Conservation (phyloP, 1,284 basidiomycete species). For the Austroboletus niveus region DNA sequence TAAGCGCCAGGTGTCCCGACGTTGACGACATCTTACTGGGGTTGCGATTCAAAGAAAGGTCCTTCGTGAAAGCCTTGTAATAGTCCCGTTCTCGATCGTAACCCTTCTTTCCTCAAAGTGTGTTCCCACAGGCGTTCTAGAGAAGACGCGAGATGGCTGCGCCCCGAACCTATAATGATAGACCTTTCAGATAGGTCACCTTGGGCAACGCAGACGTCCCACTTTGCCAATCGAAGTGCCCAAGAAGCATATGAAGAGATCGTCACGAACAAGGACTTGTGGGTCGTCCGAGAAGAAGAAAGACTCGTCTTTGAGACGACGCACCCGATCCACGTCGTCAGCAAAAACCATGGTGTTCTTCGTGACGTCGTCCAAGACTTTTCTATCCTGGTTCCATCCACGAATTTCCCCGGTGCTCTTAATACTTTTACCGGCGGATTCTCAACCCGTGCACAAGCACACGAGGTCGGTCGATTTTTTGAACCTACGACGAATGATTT, state of each 20-base stretch:
- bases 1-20: slow-evolving; percentile 17
- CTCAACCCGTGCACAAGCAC: neutral
- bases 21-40: slow-evolving; percentile 12
- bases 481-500: neutral
- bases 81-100: neutral
- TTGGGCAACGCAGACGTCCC: neutral
- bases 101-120: too few relatives aligned
- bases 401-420: slow-evolving; percentile 10
- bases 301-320: slow-evolving; percentile 16
- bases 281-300: neutral
- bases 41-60: slow-evolving; percentile 24
- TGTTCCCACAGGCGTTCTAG: slow-evolving; percentile 3
- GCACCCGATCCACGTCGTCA: neutral
- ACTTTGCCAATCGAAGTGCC: neutral
- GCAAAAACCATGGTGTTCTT: neutral
- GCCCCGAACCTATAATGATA: too few relatives aligned
- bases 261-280: too few relatives aligned
- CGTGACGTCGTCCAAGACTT: slow-evolving; percentile 9
- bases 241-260: slow-evolving; percentile 9
- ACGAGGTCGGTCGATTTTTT: neutral
- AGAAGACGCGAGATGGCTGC: neutral
- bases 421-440: neutral
- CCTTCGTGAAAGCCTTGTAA: slow-evolving; percentile 17
- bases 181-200: neutral
- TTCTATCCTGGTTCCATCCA: slow-evolving; percentile 10